Evolutionary conservation across 345 rosid genomes (phyloP).

Genomic region (Euclidium syriacum): DNA sequence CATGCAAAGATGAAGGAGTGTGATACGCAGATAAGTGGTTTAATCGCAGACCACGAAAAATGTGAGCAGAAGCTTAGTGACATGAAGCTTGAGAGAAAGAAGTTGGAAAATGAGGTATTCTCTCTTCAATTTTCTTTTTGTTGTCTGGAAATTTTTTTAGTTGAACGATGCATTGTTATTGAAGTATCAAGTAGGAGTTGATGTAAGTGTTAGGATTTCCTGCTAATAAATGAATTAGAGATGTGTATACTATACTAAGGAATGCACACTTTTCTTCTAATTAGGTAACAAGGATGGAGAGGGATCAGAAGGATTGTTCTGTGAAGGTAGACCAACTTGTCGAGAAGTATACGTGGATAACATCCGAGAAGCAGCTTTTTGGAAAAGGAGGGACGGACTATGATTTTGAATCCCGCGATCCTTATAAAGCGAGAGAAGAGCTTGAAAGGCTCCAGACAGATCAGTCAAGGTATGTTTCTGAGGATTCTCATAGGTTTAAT

Average conservation of each 20-base stretch:
- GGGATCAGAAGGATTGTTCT: constrained; percentile 81
- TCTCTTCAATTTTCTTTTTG: background rate
- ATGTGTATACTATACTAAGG: background rate
- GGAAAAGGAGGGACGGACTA: constrained; percentile 92
- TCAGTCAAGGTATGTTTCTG: constrained; percentile 60
- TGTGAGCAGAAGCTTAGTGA: constrained; percentile 60
- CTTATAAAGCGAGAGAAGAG: constrained; percentile 68
- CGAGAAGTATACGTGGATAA: constrained; percentile 91
- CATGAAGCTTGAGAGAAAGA: constrained; percentile 71
- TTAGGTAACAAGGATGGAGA: constrained; percentile 77
- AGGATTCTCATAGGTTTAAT: background rate
- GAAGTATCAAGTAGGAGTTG: background rate
- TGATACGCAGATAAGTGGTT: constrained; percentile 71
- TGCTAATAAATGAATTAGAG: background rate
- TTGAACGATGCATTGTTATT: background rate
- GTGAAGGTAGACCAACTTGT: constrained; percentile 68
- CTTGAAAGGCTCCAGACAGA: constrained; percentile 74
- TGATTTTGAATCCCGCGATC: constrained; percentile 75
- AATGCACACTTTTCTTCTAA: background rate
- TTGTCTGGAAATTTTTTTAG: background rate
- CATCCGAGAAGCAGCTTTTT: constrained; percentile 78
- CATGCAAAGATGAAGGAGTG: constrained; percentile 82
- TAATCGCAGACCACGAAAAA: constrained; percentile 64
- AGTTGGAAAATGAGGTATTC: constrained; percentile 88
- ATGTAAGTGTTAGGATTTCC: background rate